phyloP scores from a whole-genome alignment of 768 basidiomycete species.

The Omphalotus guepiniiformis region DNA sequence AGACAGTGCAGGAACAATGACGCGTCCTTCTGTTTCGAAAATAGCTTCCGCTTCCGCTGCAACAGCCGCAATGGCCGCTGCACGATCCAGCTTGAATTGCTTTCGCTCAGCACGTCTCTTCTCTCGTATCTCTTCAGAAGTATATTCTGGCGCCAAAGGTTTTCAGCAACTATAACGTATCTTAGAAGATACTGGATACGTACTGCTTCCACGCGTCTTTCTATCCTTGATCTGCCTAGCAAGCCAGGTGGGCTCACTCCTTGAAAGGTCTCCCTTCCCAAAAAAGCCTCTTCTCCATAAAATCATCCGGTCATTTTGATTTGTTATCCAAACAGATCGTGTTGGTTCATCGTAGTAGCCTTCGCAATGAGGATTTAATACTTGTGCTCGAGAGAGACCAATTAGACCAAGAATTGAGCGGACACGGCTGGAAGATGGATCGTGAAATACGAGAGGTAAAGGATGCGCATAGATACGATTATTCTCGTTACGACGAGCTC shows the following conservation, averaged over 20 bases:
- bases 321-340: constrained; percentile 83
- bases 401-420: constrained; percentile 48
- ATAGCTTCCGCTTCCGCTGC: constrained; percentile 76
- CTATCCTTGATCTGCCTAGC: constrained; percentile 70
- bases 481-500: constrained; percentile 55
- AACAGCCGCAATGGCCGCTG: constrained; percentile 78
- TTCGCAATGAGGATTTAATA: constrained; percentile 69
- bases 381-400: constrained; percentile 52
- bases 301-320: constrained; percentile 55
- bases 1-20: constrained; percentile 56
- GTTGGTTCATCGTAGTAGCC: constrained; percentile 77
- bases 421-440: constrained; percentile 38
- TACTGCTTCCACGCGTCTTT: constrained; percentile 57
- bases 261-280: constrained; percentile 91
- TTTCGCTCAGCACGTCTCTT: constrained; percentile 83
- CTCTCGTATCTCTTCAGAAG: constrained; percentile 89
- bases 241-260: constrained; percentile 95
- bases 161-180: not conserved
- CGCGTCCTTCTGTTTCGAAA: constrained; percentile 65
- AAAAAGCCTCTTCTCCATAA: constrained; percentile 94
- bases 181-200: constrained; percentile 19
- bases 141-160: constrained; percentile 45
- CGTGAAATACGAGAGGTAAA: constrained; percentile 55
- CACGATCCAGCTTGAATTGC: constrained; percentile 92
- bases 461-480: constrained; percentile 67